Base-by-base conservation (phyloP, 148 eudicot species). In the Dysphania ambrosioides region DNA sequence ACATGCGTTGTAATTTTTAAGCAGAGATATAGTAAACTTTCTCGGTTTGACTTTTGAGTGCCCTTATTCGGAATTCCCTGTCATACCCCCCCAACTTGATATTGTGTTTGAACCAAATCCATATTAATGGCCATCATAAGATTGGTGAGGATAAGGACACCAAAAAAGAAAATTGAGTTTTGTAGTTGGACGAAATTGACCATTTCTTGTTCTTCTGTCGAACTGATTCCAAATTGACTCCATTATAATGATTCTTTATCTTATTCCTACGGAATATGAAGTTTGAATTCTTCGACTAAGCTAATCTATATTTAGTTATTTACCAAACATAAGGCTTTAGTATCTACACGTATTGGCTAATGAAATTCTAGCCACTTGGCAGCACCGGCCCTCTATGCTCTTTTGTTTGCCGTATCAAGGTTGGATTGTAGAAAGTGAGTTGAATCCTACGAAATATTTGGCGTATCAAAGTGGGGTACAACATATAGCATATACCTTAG, bases 71-170 rank as follows among this genome's bases (percentile, higher is more conserved):
- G n/a, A n/a, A n/a, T n/a, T n/a, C n/a, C n/a, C n/a, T n/a, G n/a
- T n/a, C n/a, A n/a, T n/a, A n/a, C n/a, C n/a, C n/a, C n/a, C n/a
- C n/a, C n/a, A n/a, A n/a, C n/a, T n/a, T n/a, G n/a, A n/a, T n/a
- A n/a, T n/a, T n/a, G n/a, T n/a, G n/a, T n/a, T n/a, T n/a, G n/a
- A n/a, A n/a, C n/a, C n/a, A n/a, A n/a, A n/a, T n/a, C n/a, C n/a
- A n/a, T n/a, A n/a, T n/a, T n/a, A n/a, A n/a, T n/a, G n/a, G n/a
- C n/a, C n/a, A n/a, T n/a, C n/a, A n/a, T n/a, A n/a, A n/a, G n/a
- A n/a, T n/a, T n/a, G 53, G 56, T 27, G 44, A 59, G 29, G 75
- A 72, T 72, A 72, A 72, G 73, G 73, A 55, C 44, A 57, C 13
- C 71, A 19, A 41, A 24, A n/a, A 42, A 67, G 18, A 35, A 5